phyloP scores from a whole-genome alignment of 2,329 filamentous ascomycete genomes.

The Grosmannia penicillata region DNA sequence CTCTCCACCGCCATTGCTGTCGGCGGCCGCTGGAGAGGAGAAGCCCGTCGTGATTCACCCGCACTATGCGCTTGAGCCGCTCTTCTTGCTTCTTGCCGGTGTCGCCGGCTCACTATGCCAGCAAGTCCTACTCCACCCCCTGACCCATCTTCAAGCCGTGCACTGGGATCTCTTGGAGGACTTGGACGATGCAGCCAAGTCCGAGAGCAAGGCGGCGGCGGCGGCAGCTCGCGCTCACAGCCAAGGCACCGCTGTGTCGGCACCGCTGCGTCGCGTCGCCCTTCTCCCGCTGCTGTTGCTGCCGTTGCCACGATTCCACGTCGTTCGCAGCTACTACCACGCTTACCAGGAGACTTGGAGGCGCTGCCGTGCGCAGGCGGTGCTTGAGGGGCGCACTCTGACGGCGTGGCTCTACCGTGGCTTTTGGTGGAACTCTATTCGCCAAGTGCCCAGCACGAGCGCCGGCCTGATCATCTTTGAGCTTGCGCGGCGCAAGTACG shows the following conservation, averaged over 20 bases:
- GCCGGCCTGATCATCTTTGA: slow-evolving; percentile 70
- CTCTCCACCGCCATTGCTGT: slow-evolving; percentile 13
- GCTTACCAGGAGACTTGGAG: slow-evolving; percentile 55
- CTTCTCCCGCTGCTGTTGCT: neutral
- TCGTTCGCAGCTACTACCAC: slow-evolving; percentile 51
- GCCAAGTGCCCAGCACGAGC: slow-evolving; percentile 63
- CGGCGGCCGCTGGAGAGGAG: neutral
- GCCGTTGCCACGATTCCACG: slow-evolving; percentile 27
- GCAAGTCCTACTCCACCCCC: slow-evolving; percentile 55
- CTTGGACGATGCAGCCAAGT: slow-evolving; percentile 36
- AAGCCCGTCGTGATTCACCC: slow-evolving; percentile 41
- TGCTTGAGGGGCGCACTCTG: slow-evolving; percentile 38
- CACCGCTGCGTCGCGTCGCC: too few relatives aligned
- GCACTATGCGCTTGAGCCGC: slow-evolving; percentile 61
- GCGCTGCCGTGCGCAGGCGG: slow-evolving; percentile 43
- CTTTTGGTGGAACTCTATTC: slow-evolving; percentile 57
- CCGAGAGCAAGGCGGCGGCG: slow-evolving; percentile 2
- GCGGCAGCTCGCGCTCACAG: too few relatives aligned
- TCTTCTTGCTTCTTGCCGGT: slow-evolving; percentile 55
- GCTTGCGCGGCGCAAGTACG: slow-evolving; percentile 58
- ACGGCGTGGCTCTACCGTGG: slow-evolving; percentile 53
- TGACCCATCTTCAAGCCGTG: slow-evolving; percentile 55
- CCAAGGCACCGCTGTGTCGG: too few relatives aligned
- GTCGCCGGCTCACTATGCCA: slow-evolving; percentile 53
- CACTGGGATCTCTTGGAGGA: slow-evolving; percentile 62